Base-by-base conservation (phyloP, 352 stramenopile species). In the Saprolegnia diclina region DNA sequence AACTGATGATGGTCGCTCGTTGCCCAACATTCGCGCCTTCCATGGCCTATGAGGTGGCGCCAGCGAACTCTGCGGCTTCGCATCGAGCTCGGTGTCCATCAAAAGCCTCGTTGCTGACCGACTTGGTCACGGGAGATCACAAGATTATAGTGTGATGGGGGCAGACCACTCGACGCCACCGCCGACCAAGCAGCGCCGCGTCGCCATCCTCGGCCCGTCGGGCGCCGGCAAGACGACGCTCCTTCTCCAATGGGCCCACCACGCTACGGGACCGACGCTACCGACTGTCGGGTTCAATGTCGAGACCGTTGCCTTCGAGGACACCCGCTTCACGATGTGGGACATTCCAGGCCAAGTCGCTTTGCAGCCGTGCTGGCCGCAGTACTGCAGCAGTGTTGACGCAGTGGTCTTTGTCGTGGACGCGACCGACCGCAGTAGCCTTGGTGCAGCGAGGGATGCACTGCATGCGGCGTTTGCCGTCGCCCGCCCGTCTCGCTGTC, bases 261-360 rank as follows among this genome's bases (percentile, higher is more conserved):
- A 32, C 56, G 22, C 24, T 29, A 29, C 5, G 2, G 24, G 2
- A 54, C 46, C 46, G n/a, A 64, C 74, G 21, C 64, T 79, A 19
- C 74, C 74, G 0, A 79, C 74, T n/a, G 72, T 80, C 48, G 74
- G 74, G 10, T 79, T 35, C 54, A 80, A 83, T 56, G 73, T 83
- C 11, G 76, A 83, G 61, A 64, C 38, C 56, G 56, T 83, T 32
- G 19, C 67, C 16, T 79, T 73, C 72, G 67, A 77, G 40, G 73
- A 79, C 21, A 46, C 73, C 21, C n/a, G 5, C 7, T 72, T 72
- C 40, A 72, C 64, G 21, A 55, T 72, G 26, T 72, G 66, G 66
- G 66, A 72, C 65, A 22, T 72, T 40, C 5, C 42, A 2, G 66
- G 64, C 11, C 54, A 71, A 56, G 29, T 35, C 29, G 29, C 29